phyloP scores from a whole-genome alignment of 106 monocot genomes.

The Dactylorhiza incarnata region DNA sequence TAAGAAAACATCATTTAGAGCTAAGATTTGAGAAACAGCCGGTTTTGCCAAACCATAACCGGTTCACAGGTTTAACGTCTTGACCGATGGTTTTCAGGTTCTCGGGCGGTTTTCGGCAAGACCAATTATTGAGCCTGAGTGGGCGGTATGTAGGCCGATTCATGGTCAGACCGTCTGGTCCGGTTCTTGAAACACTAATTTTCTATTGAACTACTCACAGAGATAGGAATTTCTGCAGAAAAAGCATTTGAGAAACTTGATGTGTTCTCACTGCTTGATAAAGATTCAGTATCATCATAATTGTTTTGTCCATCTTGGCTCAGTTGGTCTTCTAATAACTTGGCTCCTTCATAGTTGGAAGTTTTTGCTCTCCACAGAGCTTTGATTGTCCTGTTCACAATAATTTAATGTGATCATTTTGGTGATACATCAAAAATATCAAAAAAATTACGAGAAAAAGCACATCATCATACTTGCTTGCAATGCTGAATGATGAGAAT shows the following conservation, averaged over 20 bases:
- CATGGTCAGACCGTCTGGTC: too few relatives aligned
- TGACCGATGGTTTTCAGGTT: too few relatives aligned
- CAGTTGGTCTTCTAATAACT: slow-evolving; percentile 40
- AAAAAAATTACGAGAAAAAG: neutral
- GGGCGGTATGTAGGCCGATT: too few relatives aligned
- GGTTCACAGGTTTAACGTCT: too few relatives aligned
- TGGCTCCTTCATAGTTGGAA: slow-evolving; percentile 27
- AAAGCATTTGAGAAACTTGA: slow-evolving; percentile 43
- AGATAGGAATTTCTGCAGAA: slow-evolving; percentile 26
- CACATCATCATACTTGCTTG: slow-evolving; percentile 43
- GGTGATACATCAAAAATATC: too few relatives aligned
- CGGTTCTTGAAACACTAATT: too few relatives aligned
- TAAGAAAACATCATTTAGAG: too few relatives aligned
- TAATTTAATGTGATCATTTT: too few relatives aligned
- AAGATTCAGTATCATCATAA: slow-evolving; percentile 31
- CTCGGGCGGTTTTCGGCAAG: too few relatives aligned
- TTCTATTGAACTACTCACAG: slow-evolving; percentile 22
- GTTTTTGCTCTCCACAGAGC: slow-evolving; percentile 48
- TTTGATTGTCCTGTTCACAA: slow-evolving; percentile 42
- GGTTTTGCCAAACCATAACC: too few relatives aligned
- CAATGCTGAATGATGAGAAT: slow-evolving; percentile 67
- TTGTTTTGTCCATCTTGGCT: slow-evolving; percentile 21
- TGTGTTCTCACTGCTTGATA: slow-evolving; percentile 33
- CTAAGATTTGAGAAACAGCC: too few relatives aligned
- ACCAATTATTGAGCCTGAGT: too few relatives aligned